Percentiles rank a stretch among this genome's conserved stretches.
These are phyloP conservation scores for Tillandsia leiboldiana DNA, from an alignment of 176 grass and related monocot species.

Conservation along the genomic window DNA sequence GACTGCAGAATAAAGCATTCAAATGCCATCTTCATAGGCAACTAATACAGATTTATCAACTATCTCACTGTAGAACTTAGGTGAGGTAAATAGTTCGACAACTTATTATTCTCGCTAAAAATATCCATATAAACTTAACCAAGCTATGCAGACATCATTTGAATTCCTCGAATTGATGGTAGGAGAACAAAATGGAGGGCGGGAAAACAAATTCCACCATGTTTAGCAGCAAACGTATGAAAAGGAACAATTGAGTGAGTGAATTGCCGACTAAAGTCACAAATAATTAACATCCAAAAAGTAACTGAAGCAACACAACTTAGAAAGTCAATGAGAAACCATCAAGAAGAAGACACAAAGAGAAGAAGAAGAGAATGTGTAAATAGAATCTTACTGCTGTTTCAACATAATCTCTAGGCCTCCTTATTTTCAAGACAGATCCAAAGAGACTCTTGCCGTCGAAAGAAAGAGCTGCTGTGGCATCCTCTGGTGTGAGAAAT, in stretches of 20 bases:
- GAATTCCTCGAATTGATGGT: background rate
- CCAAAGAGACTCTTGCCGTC: slow-evolving; percentile 64
- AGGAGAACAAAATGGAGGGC: background rate
- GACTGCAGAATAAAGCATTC: no score
- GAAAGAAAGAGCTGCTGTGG: slow-evolving; percentile 84
- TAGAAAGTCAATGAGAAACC: background rate
- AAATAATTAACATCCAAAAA: background rate
- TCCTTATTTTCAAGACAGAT: slow-evolving; percentile 71
- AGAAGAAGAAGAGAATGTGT: slow-evolving; percentile 5
- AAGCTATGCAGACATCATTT: background rate
- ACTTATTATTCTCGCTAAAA: no score
- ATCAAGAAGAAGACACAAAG: background rate
- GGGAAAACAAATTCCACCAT: background rate
- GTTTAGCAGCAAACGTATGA: background rate
- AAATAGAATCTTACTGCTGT: slow-evolving; percentile 58
- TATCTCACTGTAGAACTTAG: no score
- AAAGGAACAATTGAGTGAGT: background rate
- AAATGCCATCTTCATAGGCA: no score
- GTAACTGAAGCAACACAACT: background rate
- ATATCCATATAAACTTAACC: no score
- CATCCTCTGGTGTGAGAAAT: slow-evolving; percentile 96
- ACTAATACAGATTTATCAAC: no score
- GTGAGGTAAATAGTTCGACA: no score
- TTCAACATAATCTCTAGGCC: slow-evolving; percentile 89
- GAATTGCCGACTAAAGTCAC: background rate